These are phyloP conservation scores for Solanum lycopersicoides DNA, from an alignment of 257 asterid genomes.

Conservation along the genomic window DNA sequence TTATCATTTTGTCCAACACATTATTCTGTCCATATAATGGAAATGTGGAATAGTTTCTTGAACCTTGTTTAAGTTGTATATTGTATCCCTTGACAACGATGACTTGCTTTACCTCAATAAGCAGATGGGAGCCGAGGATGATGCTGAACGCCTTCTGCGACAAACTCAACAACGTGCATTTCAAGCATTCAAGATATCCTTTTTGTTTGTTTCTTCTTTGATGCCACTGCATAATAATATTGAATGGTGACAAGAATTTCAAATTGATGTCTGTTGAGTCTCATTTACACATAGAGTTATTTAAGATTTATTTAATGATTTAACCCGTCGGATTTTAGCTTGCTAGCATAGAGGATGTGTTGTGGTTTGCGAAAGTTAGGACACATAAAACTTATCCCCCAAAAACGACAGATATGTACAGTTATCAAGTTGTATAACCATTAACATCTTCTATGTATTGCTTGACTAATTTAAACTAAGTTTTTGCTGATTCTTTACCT, in stretches of 20 bases:
- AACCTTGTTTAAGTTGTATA: too few species aligned
- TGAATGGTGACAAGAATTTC: neutral
- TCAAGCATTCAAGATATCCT: constrained; percentile 97
- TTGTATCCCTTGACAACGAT: too few species aligned
- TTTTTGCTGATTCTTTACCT: constrained; percentile 76
- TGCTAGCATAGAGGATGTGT: neutral
- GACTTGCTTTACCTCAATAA: constrained; percentile 43
- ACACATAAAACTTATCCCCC: neutral
- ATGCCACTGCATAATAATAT: neutral
- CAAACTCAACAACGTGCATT: constrained; percentile 79
- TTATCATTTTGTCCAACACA: too few species aligned
- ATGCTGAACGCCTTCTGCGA: constrained; percentile 93
- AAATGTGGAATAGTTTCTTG: too few species aligned
- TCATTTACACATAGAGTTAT: neutral
- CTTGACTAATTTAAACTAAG: constrained; percentile 44
- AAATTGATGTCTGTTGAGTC: neutral
- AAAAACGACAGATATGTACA: neutral
- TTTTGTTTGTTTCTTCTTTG: constrained; percentile 4
- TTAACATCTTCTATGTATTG: too few species aligned
- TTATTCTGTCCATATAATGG: too few species aligned
- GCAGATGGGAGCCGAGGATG: constrained; percentile 99
- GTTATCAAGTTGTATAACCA: too few species aligned
- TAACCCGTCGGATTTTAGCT: neutral
- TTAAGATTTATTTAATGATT: neutral
- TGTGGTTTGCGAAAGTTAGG: neutral